phyloP scores from a whole-genome alignment of 306 rosid species.

The Lathyrus tuberosus region DNA sequence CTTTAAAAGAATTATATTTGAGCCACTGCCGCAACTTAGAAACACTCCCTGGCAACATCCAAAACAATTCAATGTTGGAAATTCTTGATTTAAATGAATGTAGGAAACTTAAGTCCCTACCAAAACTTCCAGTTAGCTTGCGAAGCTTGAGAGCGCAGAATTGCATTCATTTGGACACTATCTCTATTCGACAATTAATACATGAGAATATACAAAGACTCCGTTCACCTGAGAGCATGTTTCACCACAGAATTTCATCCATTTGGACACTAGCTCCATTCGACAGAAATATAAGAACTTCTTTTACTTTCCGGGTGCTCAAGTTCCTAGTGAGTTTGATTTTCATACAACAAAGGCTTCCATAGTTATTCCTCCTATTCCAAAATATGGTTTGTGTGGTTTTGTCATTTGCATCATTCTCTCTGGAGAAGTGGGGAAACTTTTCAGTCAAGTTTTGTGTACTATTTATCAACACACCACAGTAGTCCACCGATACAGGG shows the following conservation, averaged over 20 bases:
- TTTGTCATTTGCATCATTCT: not conserved
- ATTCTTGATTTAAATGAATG: not conserved
- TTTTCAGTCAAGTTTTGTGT: too few relatives aligned
- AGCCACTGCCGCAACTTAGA: not conserved
- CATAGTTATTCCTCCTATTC: conserved; percentile 4
- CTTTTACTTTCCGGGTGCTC: not conserved
- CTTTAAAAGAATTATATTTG: not conserved
- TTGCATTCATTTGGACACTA: not conserved
- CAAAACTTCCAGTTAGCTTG: not conserved
- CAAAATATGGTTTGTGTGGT: not conserved
- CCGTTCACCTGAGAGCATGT: not conserved
- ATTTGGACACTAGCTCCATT: too few relatives aligned
- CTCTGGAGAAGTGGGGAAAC: not conserved
- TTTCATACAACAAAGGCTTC: not conserved
- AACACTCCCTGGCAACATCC: conserved; percentile 27
- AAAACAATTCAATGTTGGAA: not conserved
- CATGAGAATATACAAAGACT: not conserved
- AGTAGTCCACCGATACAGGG: too few relatives aligned
- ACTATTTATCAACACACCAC: too few relatives aligned
- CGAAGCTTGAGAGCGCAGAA: not conserved
- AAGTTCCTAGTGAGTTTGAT: not conserved
- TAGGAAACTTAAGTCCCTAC: not conserved
- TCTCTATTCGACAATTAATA: not conserved
- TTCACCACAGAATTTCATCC: too few relatives aligned
- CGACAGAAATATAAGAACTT: not conserved